Evolutionary conservation across 345 rosid species (phyloP).

Genomic region (Eucalyptus coolabah): DNA sequence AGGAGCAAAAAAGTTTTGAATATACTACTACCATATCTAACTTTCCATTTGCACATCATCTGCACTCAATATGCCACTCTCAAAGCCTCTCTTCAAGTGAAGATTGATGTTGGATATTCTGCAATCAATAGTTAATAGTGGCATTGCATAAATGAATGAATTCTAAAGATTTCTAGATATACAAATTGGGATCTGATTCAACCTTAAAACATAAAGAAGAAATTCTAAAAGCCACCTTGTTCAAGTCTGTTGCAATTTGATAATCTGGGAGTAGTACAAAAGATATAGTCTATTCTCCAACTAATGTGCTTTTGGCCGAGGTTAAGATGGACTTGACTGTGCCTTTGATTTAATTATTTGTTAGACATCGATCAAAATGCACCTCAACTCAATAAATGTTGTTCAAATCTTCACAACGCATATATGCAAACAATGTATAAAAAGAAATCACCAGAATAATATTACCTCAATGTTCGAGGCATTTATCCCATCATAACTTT

Average conservation of each 20-base stretch:
- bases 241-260: background rate
- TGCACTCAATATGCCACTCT: background rate
- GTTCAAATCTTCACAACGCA: background rate
- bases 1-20: background rate
- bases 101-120: background rate
- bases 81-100: background rate
- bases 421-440: background rate
- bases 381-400: background rate
- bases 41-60: background rate
- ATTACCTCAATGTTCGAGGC: background rate
- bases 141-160: no score
- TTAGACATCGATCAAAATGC: background rate
- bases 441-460: no score
- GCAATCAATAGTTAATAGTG: background rate
- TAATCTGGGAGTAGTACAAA: no score
- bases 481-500: background rate
- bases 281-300: background rate
- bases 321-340: background rate
- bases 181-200: no score
- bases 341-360: background rate
- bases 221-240: background rate
- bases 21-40: background rate
- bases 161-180: no score
- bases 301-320: background rate
- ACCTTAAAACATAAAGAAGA: background rate